Base-by-base conservation (phyloP, 257 asterid genomes). In the Henckelia pumila region DNA sequence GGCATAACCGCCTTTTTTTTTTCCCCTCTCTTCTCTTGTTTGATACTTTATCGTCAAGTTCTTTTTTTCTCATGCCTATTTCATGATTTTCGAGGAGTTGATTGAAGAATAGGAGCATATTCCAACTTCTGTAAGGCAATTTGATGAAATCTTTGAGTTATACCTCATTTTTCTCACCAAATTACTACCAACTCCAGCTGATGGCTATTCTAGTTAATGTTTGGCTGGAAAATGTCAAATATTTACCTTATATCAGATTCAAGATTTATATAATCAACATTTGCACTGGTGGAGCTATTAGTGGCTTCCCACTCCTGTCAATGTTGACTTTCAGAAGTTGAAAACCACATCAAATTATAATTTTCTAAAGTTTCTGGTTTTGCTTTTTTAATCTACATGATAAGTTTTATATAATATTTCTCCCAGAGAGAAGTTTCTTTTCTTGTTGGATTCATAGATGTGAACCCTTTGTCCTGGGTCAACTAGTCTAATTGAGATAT, bases 261-360 rank as follows among this genome's bases (percentile, higher is more conserved):
- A 74, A 50, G 33, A 61, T 64, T 62, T 21, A 1, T 63, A 35
- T 65, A 69, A 65, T 68, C 59, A 68, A 71, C 59, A 61, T 24
- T 32, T 44, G 19, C 21, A 63, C 70, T 11, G 30, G 53, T 14
- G 25, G 61, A 59, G 44, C 49, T 68, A 56, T 77, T 79, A 79
- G 84, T 83, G 88, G 83, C 81, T 73, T 65, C 53, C 86, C 86
- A 83, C 88, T 85, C 81, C 66, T 79, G 30, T 78, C 71, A 72
- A 6, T 64, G 55, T 78, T 77, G 82, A 76, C 81, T 76, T 84
- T 59, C 63, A 66, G 26, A 66, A 55, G n/a, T 66, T 71, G 47
- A 66, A 23, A 67, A 58, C 20, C 37, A 6, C 66, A 35, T 4
- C 47, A 59, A 50, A 35, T 28, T 50, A 17, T 35, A 24, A 37